These are phyloP conservation scores for Moesziomyces globuligerus DNA, from an alignment of 1,284 basidiomycete species.

Conservation along the genomic window DNA sequence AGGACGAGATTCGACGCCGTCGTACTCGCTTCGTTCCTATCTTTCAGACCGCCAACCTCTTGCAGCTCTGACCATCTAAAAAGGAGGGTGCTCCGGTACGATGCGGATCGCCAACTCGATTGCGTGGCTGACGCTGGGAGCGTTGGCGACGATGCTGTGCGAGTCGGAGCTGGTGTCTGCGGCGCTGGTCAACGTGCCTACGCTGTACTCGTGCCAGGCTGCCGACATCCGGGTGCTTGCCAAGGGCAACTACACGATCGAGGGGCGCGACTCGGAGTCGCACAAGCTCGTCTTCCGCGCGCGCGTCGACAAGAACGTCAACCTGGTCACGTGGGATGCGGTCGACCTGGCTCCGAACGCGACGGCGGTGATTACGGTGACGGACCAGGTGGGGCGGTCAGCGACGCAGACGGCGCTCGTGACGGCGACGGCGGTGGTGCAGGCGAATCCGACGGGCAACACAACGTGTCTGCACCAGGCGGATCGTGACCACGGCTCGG, in stretches of 20 bases:
- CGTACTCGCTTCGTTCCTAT: too few relatives aligned
- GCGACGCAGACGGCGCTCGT: constrained; percentile 4
- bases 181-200: constrained; percentile 12
- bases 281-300: constrained; percentile 30
- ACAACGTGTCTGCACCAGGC: constrained; percentile 15
- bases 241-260: constrained; percentile 39
- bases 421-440: constrained; percentile 2
- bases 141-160: background rate
- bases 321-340: constrained; percentile 19
- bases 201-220: constrained; percentile 34
- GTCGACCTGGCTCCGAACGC: constrained; percentile 24
- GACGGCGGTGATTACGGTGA: constrained; percentile 22
- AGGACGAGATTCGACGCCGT: too few relatives aligned
- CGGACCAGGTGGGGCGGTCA: constrained; percentile 11
- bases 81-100: too few relatives aligned
- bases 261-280: constrained; percentile 17
- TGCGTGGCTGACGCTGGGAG: background rate
- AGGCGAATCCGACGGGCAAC: constrained; percentile 15
- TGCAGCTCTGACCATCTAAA: too few relatives aligned
- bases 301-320: constrained; percentile 5
- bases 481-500: background rate
- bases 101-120: constrained; percentile 1
- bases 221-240: constrained; percentile 21
- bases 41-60: too few relatives aligned
- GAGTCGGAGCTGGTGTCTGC: background rate